These are phyloP conservation scores for Aspergillus conjunctus DNA, from an alignment of 495 filamentous ascomycete species.

Conservation along the genomic window DNA sequence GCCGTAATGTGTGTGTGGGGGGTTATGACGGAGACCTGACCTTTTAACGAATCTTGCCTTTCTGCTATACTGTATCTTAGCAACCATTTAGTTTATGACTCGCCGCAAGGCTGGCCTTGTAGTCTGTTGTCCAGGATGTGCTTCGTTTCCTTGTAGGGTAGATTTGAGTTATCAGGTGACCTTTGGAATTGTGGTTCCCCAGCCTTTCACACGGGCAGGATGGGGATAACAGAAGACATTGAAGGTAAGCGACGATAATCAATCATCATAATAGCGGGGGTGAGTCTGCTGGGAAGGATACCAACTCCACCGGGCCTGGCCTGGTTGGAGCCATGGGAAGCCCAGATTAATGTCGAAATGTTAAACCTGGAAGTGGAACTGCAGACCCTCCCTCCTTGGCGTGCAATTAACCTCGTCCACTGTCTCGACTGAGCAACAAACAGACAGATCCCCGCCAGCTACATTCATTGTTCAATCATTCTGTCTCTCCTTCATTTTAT, in stretches of 20 bases:
- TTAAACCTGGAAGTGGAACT: background rate
- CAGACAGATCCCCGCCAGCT: background rate
- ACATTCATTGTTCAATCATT: background rate
- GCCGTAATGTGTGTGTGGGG: conserved; percentile 27
- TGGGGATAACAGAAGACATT: too few relatives aligned
- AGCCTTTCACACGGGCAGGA: too few relatives aligned
- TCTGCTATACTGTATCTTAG: conserved; percentile 52
- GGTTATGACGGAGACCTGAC: conserved; percentile 27
- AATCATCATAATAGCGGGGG: background rate
- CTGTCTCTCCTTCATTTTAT: background rate
- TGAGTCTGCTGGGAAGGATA: background rate
- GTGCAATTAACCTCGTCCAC: conserved; percentile 2
- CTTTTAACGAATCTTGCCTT: conserved; percentile 48
- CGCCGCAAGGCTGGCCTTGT: conserved; percentile 40
- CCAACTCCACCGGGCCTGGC: background rate
- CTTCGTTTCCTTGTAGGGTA: background rate
- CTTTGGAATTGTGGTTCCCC: too few relatives aligned
- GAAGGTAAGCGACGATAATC: background rate
- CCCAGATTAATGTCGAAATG: too few relatives aligned
- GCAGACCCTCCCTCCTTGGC: conserved; percentile 1
- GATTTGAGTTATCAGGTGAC: background rate
- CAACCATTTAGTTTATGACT: conserved; percentile 48
- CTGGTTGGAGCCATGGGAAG: conserved; percentile 4
- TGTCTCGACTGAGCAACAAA: background rate
- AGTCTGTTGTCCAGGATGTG: conserved; percentile 8